A percentile compares a stretch with the other conserved stretches of the same genome.
These are phyloP conservation scores for Lasiodiplodia citricola DNA, from an alignment of 2,329 filamentous ascomycete genomes.

Conservation along the genomic window DNA sequence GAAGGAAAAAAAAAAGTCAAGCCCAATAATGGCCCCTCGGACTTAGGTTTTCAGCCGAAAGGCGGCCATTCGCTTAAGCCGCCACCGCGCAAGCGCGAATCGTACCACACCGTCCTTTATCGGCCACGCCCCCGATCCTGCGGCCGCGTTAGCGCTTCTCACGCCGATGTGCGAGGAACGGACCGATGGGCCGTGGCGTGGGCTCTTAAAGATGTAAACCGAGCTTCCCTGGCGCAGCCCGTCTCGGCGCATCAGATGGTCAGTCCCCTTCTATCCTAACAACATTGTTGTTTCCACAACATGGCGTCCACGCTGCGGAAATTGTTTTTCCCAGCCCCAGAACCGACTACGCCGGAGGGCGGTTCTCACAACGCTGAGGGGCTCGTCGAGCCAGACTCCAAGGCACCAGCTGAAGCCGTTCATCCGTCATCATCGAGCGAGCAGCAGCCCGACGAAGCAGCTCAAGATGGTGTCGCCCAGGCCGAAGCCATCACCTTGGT, in stretches of 20 bases:
- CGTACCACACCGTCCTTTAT: background rate
- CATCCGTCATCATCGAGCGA: background rate
- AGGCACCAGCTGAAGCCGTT: background rate
- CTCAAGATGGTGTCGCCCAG: conserved; percentile 41
- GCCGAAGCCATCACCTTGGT: conserved; percentile 48
- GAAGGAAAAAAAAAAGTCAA: background rate
- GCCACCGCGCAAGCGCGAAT: conserved; percentile 2
- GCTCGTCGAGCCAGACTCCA: background rate
- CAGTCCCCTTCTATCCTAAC: background rate
- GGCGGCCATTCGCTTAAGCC: background rate
- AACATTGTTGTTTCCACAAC: background rate
- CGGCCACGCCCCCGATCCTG: background rate
- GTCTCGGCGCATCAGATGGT: background rate
- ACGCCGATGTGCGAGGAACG: background rate
- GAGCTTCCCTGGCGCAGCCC: background rate
- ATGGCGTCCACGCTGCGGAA: conserved; percentile 15
- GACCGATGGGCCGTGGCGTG: background rate
- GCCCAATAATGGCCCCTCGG: background rate
- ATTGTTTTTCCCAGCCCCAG: background rate
- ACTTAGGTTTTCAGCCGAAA: background rate
- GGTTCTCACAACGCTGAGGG: background rate
- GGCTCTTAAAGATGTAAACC: conserved; percentile 12
- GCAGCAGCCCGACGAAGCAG: background rate
- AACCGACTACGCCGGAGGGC: background rate
- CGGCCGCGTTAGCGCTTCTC: background rate